Evolutionary conservation across 139 green algal species (phyloP).

Genomic region (Spirogloea muscicola): DNA sequence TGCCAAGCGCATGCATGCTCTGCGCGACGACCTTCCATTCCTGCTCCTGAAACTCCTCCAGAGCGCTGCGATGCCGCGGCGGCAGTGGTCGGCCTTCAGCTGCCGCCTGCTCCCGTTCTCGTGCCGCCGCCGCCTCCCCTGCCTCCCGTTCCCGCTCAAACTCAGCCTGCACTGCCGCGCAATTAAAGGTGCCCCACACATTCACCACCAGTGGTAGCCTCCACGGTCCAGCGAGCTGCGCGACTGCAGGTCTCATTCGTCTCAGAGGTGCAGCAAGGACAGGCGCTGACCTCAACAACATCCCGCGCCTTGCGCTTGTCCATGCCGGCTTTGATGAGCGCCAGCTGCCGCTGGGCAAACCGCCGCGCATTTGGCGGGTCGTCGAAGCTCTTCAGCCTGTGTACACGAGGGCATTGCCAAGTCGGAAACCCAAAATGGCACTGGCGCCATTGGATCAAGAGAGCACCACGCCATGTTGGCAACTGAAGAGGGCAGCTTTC

Average conservation of each 20-base stretch:
- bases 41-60: constrained; percentile 42
- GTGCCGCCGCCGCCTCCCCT: constrained; percentile 3
- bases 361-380: constrained; percentile 17
- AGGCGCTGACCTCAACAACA: neutral
- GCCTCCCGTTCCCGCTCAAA: constrained; percentile 3
- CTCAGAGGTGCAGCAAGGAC: neutral
- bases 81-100: constrained; percentile 10
- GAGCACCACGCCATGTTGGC: too few species aligned
- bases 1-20: neutral
- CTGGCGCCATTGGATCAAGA: too few species aligned
- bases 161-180: constrained; percentile 12
- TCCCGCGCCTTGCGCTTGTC: neutral
- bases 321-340: constrained; percentile 14
- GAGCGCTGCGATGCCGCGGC: neutral
- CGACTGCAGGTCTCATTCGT: neutral
- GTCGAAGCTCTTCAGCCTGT: constrained; percentile 31
- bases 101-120: constrained; percentile 8
- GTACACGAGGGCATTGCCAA: neutral
- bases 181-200: neutral
- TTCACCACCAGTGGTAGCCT: neutral
- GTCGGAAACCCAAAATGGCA: too few species aligned
- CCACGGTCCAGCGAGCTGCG: neutral
- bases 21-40: constrained; percentile 10
- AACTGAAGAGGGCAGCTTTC: too few species aligned
- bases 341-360: constrained; percentile 38